Base-by-base conservation (phyloP, 2,329 filamentous ascomycete species). In the Ilyonectria destructans region DNA sequence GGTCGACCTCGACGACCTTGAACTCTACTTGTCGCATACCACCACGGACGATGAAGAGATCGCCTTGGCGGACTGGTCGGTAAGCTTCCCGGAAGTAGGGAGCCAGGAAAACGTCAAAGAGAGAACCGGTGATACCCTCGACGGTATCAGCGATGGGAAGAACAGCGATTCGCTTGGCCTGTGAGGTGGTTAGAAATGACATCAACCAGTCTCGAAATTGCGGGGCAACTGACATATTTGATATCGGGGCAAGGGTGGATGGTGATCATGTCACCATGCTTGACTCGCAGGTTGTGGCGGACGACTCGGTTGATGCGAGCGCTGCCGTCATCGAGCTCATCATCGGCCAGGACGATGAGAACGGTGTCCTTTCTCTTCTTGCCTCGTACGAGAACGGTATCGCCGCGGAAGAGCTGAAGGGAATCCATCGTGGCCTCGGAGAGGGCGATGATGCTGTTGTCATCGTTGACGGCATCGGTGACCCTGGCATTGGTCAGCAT, bases 311-410 rank as follows among this genome's bases (percentile, higher is more conserved):
- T 99, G 88, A 99, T 96, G 79, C 96, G 93, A 77, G 93, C 96
- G 78, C 93, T 97, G 75, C 96, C 96, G 80, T 99, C 96, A 86
- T 99, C 96, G 62, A 99, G 92, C 72, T 99, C 96, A 79, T 99
- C 96, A 82, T 99, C 96, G 71, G 95, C 95, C 12, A 99, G 89
- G 68, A 99, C 97, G 79, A 99, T 98, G 80, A 99, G 87, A 68
- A 98, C 96, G 4, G 96, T 99, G 81, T 99, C 96, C 89, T 98
- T 98, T 85, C 96, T 91, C 93, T 98, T 99, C 91, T 99, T 99
- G 84, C 96, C 96, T 86, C 97, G 97, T 65, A 99, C 96, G 67
- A 98, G 88, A 62, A 99, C 97, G 74, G 96, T 99, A 82, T 99
- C 96, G 75, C 96, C 96, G 81, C 97, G 94, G 92, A 99, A 99